Percentiles rank a stretch among this genome's conserved stretches.
Evolutionary conservation across 345 rosid genomes (phyloP).

Genomic region (Alliaria petiolata): DNA sequence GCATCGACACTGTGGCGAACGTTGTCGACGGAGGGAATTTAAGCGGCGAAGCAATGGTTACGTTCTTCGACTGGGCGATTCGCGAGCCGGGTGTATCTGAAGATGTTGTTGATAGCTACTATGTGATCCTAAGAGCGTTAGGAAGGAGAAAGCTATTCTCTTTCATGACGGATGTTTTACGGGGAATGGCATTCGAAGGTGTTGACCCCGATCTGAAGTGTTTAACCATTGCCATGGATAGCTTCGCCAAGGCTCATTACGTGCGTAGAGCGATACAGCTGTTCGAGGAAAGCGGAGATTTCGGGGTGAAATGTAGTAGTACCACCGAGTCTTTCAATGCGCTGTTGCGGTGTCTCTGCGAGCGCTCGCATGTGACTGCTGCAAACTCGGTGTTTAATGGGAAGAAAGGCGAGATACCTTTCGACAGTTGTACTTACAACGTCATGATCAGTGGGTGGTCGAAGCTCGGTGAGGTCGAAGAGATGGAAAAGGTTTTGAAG

Average conservation of each 20-base stretch:
- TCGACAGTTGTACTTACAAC: constrained; percentile 56
- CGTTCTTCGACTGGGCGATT: constrained; percentile 75
- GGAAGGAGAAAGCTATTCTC: constrained; percentile 70
- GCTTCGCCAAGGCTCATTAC: constrained; percentile 47
- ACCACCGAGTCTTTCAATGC: constrained; percentile 59
- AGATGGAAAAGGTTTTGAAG: constrained; percentile 56
- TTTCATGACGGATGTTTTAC: constrained; percentile 43
- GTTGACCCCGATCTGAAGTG: constrained; percentile 43
- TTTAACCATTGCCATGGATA: constrained; percentile 50
- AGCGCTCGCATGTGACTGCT: constrained; percentile 62
- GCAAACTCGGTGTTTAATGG: constrained; percentile 58
- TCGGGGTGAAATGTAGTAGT: constrained; percentile 48
- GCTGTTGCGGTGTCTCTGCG: constrained; percentile 62
- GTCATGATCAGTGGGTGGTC: constrained; percentile 70
- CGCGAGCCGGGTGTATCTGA: constrained; percentile 43
- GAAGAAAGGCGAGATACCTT: constrained; percentile 45
- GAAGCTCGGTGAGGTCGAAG: constrained; percentile 54
- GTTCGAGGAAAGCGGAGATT: constrained; percentile 48
- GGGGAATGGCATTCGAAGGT: constrained; percentile 39
- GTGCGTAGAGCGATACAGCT: constrained; percentile 52
- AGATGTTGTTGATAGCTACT: constrained; percentile 47
- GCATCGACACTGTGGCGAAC: constrained; percentile 51
- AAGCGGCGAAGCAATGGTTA: constrained; percentile 67
- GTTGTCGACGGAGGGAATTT: constrained; percentile 66
- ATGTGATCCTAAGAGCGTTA: constrained; percentile 55